Evolutionary conservation across 1,139 yeast species (phyloP), one percentile per base, ranked within the genome.

Genomic region (Torulaspora globosa): DNA sequence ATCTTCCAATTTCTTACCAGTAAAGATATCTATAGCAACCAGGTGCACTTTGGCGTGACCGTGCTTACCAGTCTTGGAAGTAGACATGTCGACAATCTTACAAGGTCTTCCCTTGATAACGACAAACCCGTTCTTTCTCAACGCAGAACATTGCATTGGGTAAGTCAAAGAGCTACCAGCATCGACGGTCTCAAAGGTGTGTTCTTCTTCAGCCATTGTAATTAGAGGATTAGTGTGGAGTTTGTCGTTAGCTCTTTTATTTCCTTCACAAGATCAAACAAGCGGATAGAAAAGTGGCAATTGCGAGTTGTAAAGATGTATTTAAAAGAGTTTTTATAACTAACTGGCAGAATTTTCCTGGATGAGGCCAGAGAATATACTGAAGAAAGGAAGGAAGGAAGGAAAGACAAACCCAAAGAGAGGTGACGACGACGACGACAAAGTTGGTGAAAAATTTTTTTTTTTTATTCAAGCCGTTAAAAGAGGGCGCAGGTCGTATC

Each of bases 21-120:
- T 92, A 90, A 92, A 92, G 74, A 92, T 90, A 74, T 92, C 98
- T 67, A 85, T 83, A 73, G 97, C 97, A 62, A 92, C 97, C 79
- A 92, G 83, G 78, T 92, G 97, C 75, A 92, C 98, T 84, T 92
- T 92, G 73, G 98, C 98, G 92, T 92, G 98, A 78, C 98, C 98
- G 85, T 92, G 98, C 97, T 92, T 92, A 79, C 98, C 98, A 67
- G 98, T 92, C 86, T 92, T 92, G 70, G 98, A 92, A 70, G 98
- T 92, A 58, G 98, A 92, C 98, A 92, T 92, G 75, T 92, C 98
- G 68, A 92, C 94, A 75, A 92, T 92, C 85, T 92, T 92, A 83
- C 98, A 92, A 73, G 98, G 98, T 83, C 98, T 94, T 70, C 88
- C 80, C 82, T 94, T 94, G 79, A 92, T 92, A 67, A 84, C 95